phyloP scores from a whole-genome alignment of 73 alveolate genomes.

The Blepharisma japonicum region DNA sequence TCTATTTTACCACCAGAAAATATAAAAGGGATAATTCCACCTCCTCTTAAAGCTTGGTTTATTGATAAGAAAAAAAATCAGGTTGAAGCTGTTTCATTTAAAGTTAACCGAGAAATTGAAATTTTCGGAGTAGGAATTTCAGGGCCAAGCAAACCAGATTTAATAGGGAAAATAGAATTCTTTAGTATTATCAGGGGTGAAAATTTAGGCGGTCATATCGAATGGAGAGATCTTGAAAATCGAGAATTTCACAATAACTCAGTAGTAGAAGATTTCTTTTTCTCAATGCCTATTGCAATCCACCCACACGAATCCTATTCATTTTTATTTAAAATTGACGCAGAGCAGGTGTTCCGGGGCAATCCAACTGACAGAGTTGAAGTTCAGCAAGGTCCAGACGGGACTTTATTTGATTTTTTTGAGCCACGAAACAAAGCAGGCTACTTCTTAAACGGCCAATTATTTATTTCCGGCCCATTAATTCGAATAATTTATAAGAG shows the following conservation, averaged over 20 bases:
- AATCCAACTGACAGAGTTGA: constrained; percentile 7
- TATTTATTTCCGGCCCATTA: constrained; percentile 2
- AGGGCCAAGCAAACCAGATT: too few species aligned
- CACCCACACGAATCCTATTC: neutral
- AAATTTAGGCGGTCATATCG: too few species aligned
- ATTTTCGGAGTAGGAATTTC: constrained; percentile 5
- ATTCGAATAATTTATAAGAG: constrained; percentile 1
- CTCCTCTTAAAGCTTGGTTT: constrained; percentile 5
- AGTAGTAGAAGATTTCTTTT: neutral
- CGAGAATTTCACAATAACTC: neutral
- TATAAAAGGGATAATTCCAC: too few species aligned
- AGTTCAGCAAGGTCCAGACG: constrained; percentile 10
- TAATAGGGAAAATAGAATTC: too few species aligned
- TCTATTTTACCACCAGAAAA: too few species aligned
- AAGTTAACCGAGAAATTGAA: neutral
- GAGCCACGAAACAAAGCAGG: constrained; percentile 7
- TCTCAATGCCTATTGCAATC: neutral
- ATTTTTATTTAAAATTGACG: neutral
- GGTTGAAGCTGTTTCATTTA: constrained; percentile 11
- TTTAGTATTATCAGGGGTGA: too few species aligned
- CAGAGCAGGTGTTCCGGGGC: neutral
- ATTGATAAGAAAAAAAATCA: neutral
- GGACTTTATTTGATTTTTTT: neutral
- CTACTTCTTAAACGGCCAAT: constrained; percentile 13
- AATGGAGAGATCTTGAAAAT: too few species aligned